These are phyloP conservation scores for Ceratocystis lukuohia DNA, from an alignment of 2,329 filamentous ascomycete genomes.

Conservation along the genomic window DNA sequence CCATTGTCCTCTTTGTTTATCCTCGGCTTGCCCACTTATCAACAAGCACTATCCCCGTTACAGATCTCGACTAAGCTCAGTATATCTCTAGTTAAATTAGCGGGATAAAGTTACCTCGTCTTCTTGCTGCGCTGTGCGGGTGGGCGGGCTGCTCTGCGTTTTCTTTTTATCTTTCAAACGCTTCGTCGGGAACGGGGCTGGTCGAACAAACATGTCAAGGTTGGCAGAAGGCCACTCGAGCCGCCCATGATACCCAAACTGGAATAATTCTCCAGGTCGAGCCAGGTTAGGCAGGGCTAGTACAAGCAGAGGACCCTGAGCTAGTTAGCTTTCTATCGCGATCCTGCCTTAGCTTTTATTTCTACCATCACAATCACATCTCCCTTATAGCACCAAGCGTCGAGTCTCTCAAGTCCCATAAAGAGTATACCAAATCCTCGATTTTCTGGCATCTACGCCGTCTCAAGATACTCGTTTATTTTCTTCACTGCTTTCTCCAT, in stretches of 20 bases:
- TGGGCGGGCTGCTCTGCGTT: not conserved
- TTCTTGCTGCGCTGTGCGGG: conserved; percentile 3
- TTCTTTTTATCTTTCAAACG: not conserved
- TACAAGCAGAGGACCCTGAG: no score
- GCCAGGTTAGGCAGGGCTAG: not conserved
- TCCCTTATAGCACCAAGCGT: no score
- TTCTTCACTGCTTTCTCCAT: not conserved
- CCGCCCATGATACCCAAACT: not conserved
- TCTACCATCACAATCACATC: no score
- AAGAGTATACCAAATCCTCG: no score
- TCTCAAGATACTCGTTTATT: no score
- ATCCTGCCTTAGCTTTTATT: no score
- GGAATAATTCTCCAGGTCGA: not conserved
- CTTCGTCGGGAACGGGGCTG: not conserved
- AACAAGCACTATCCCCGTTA: conserved; percentile 4
- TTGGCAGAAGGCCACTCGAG: conserved; percentile 1
- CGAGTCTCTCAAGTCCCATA: no score
- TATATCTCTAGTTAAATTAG: not conserved
- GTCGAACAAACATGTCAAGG: not conserved
- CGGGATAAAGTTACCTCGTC: not conserved
- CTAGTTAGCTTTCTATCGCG: no score
- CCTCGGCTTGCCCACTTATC: not conserved
- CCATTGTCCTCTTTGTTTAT: not conserved
- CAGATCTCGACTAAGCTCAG: not conserved
- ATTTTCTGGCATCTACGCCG: no score